These are phyloP conservation scores for Eutypella sp. DNA, from an alignment of 2,329 filamentous ascomycete species.

Conservation along the genomic window DNA sequence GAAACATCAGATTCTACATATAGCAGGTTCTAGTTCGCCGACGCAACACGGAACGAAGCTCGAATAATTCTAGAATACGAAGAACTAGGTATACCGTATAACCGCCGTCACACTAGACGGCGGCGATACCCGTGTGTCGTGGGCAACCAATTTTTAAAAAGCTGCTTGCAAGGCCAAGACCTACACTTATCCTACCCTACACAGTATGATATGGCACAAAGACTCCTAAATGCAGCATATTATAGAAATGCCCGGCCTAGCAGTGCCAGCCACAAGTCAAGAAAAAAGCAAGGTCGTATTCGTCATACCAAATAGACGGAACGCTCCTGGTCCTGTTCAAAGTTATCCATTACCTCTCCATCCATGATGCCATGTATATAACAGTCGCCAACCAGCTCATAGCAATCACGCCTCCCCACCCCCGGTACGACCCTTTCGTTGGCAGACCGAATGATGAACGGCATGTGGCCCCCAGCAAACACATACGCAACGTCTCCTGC, in stretches of 20 bases:
- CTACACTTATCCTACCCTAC: too few species aligned
- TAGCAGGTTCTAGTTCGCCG: too few species aligned
- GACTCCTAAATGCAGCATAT: neutral
- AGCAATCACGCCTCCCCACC: neutral
- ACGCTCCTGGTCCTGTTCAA: neutral
- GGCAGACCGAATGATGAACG: neutral
- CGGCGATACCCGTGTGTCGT: too few species aligned
- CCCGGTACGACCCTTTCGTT: neutral
- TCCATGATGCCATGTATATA: neutral
- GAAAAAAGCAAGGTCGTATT: neutral
- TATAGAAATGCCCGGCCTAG: neutral
- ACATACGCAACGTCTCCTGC: neutral
- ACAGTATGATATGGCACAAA: too few species aligned
- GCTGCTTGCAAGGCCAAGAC: too few species aligned
- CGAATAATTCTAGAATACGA: too few species aligned
- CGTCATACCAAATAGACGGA: neutral
- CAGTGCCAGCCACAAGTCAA: neutral
- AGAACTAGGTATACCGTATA: too few species aligned
- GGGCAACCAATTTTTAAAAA: too few species aligned
- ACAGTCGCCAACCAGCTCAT: neutral
- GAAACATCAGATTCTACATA: too few species aligned
- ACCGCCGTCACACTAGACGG: too few species aligned
- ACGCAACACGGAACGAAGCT: too few species aligned
- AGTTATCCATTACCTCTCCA: neutral
- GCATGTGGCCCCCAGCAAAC: neutral